Conservation (phyloP, 176 grass and related monocot genomes). For the Bonia amplexicaulis region DNA sequence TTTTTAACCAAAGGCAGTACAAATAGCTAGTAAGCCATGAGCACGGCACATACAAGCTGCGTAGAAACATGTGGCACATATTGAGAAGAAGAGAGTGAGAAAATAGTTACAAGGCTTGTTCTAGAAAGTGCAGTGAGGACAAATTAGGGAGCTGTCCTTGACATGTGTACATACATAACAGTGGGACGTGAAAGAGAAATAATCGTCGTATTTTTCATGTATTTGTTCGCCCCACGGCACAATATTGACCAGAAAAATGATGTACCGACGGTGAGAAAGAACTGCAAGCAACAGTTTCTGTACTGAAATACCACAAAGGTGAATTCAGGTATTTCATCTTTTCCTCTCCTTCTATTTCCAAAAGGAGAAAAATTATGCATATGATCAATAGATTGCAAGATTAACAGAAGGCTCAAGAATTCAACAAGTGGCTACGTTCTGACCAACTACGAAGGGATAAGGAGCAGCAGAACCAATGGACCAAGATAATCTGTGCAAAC, state of each 20-base stretch:
- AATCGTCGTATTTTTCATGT: constrained; percentile 10
- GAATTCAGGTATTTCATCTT: not conserved
- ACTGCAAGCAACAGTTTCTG: constrained; percentile 21
- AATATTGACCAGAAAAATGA: constrained; percentile 33
- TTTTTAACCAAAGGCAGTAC: not conserved
- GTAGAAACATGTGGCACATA: not conserved
- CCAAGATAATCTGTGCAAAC: not conserved
- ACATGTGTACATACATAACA: constrained; percentile 18
- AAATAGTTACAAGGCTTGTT: not conserved
- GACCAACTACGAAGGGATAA: constrained; percentile 21
- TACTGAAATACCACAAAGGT: not conserved
- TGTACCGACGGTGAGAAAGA: not conserved
- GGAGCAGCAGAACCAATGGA: constrained; percentile 10
- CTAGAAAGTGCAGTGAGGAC: constrained; percentile 24
- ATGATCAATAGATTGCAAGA: not conserved
- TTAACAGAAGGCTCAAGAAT: not conserved
- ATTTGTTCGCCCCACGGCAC: constrained; percentile 12
- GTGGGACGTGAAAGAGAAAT: constrained; percentile 1
- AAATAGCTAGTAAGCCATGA: not conserved
- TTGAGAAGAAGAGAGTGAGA: constrained; percentile 2
- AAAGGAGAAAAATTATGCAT: not conserved
- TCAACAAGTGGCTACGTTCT: not conserved
- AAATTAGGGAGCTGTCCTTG: constrained; percentile 32
- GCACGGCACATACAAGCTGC: not conserved
- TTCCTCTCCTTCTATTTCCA: not conserved